These are phyloP conservation scores for Candida ulmi DNA, from an alignment of 805 yeast genomes.

Conservation along the genomic window DNA sequence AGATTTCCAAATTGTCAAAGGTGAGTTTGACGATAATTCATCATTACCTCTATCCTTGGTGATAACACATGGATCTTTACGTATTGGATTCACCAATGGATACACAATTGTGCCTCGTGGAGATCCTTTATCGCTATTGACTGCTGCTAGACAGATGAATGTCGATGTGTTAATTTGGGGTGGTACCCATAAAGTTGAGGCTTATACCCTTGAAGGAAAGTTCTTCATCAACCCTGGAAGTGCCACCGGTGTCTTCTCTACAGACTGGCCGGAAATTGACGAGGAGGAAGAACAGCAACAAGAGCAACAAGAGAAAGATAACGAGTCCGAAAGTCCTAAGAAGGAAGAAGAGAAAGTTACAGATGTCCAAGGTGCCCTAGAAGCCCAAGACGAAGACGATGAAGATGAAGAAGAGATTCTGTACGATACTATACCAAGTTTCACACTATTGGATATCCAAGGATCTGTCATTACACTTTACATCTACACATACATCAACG, in stretches of 20 bases:
- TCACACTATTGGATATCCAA: conserved; percentile 83
- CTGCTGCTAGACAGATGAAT: conserved; percentile 84
- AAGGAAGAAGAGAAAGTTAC: conserved; percentile 7
- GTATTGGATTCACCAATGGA: conserved; percentile 83
- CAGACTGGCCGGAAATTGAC: conserved; percentile 58
- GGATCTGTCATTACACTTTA: conserved; percentile 73
- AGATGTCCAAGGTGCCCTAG: no score
- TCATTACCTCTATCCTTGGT: conserved; percentile 57
- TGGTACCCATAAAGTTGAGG: conserved; percentile 88
- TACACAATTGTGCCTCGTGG: conserved; percentile 76
- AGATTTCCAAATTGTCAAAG: conserved; percentile 70
- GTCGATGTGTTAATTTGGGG: conserved; percentile 92
- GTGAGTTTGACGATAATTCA: conserved; percentile 62
- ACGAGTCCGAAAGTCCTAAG: background rate
- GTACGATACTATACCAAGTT: conserved; percentile 57
- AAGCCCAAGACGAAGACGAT: conserved; percentile 14
- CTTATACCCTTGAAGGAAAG: conserved; percentile 86
- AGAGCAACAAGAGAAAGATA: no score
- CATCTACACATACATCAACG: conserved; percentile 75
- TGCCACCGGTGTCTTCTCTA: conserved; percentile 84
- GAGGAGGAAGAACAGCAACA: conserved; percentile 34
- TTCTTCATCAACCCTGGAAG: conserved; percentile 96
- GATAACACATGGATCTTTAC: conserved; percentile 62
- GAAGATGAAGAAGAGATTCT: conserved; percentile 19
- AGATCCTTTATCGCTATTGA: conserved; percentile 79